Base-by-base conservation (phyloP, 352 stramenopile species). In the Phytophthora melonis region DNA sequence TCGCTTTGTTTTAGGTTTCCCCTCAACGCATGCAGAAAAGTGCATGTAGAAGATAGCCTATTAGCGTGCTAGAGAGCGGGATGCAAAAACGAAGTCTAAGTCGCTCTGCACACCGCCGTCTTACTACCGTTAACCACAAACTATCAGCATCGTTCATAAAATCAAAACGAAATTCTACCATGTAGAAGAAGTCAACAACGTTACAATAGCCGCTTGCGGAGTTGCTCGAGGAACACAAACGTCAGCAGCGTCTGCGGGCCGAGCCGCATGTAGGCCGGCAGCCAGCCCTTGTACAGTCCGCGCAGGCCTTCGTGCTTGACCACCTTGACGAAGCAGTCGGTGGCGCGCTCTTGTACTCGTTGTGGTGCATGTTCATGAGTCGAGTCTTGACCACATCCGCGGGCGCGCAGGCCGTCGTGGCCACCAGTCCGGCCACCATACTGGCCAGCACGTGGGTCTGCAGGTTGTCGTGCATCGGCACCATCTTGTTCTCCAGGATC, bases 161-260 rank as follows among this genome's bases (percentile, higher is more conserved):
- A 13, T 2, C 41, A 14, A 16, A n/a, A 0, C 41, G 18, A 49
- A 49, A 49, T n/a, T 49, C 41, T 49, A 49, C 41, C 13, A 14
- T 49, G 13, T 49, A 49, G 41, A 54, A 43, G 36, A 13, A 43
- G 36, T 43, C 36, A 18, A 14, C 36, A 43, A 43, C 5, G 36
- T 27, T 74, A 93, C 55, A 93, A 74, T 71, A 95, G 70, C 32
- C 87, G 79, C 70, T 86, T 89, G 41, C 87, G 88, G 6, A 95
- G 77, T 65, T 95, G 88, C 55, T 95, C 88, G 14, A 95, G 68
- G 60, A 93, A 94, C n/a, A 95, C 86, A 55, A 95, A 94, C n/a
- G 88, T 95, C 56, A 95, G 78, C 63, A 95, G 72, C 50, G 88
- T 95, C 72, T 95, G 88, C 18, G 88, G 88, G 6, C 88, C 88